Percentiles rank a stretch among this genome's conserved stretches.
phyloP scores from a whole-genome alignment of 176 grass and related monocot genomes.

The Rhynchospora breviuscula region DNA sequence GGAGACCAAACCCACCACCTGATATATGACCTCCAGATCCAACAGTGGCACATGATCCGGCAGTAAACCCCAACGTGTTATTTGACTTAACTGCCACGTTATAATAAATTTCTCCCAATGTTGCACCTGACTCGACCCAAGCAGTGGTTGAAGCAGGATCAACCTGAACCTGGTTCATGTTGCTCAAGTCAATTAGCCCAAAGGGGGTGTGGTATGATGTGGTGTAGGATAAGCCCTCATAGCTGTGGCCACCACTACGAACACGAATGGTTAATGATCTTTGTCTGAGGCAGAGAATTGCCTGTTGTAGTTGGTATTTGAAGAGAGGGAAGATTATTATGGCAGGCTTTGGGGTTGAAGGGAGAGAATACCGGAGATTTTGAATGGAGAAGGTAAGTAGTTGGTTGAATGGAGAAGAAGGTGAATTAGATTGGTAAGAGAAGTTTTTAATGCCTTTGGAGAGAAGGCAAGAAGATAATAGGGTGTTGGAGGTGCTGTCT shows the following conservation, averaged over 20 bases:
- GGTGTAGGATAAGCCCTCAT: conserved; percentile 68
- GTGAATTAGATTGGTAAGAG: conserved; percentile 27
- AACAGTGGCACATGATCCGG: conserved; percentile 46
- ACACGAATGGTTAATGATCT: conserved; percentile 44
- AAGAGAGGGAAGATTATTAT: conserved; percentile 39
- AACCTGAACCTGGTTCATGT: conserved; percentile 40
- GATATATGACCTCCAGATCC: conserved; percentile 38
- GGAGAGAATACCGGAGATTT: conserved; percentile 44
- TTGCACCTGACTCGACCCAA: conserved; percentile 56
- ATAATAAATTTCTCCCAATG: conserved; percentile 55
- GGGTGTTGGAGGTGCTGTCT: neutral
- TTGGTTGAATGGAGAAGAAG: conserved; percentile 25
- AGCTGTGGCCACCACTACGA: conserved; percentile 68
- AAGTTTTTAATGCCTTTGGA: conserved; percentile 43
- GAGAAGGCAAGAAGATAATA: conserved; percentile 47
- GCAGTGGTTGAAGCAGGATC: conserved; percentile 24
- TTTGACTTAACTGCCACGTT: conserved; percentile 21
- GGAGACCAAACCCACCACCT: conserved; percentile 59
- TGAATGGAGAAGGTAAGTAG: conserved; percentile 53
- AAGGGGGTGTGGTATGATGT: conserved; percentile 33
- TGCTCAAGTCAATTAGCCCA: conserved; percentile 42
- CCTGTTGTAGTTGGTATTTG: conserved; percentile 15
- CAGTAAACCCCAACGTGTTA: conserved; percentile 36
- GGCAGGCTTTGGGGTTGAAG: conserved; percentile 24
- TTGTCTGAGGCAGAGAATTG: conserved; percentile 17